phyloP scores from a whole-genome alignment of 176 grass and related monocot species.

The Calamus simplicifolius region DNA sequence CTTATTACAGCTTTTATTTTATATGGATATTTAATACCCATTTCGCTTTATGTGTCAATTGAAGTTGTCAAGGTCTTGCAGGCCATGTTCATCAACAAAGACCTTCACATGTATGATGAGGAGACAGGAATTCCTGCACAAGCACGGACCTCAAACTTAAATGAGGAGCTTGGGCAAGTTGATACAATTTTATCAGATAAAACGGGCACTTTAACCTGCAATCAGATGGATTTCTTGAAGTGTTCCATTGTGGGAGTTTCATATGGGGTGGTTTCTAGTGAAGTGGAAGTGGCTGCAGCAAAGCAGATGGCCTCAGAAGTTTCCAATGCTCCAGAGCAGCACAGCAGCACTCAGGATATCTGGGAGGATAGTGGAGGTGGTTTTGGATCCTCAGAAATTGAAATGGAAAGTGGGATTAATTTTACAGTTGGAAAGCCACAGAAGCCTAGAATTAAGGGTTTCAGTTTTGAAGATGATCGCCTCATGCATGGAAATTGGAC shows the following conservation, averaged over 20 bases:
- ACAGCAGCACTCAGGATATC: constrained; percentile 32
- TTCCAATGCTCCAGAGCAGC: constrained; percentile 27
- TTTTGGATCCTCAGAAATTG: constrained; percentile 37
- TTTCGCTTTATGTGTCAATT: constrained; percentile 93
- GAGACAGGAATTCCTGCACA: constrained; percentile 77
- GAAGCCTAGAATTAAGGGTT: constrained; percentile 74
- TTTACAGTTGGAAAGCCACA: constrained; percentile 37
- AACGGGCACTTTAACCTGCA: constrained; percentile 95
- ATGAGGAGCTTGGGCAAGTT: constrained; percentile 98
- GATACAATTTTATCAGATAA: constrained; percentile 92
- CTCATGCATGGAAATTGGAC: constrained; percentile 89
- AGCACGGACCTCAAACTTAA: constrained; percentile 94
- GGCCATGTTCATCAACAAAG: constrained; percentile 90
- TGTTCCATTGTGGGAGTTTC: constrained; percentile 89
- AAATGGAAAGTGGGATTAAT: constrained; percentile 48
- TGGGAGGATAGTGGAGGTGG: constrained; percentile 49
- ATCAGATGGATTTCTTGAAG: constrained; percentile 99
- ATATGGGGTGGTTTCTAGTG: constrained; percentile 77
- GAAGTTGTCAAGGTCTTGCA: constrained; percentile 94
- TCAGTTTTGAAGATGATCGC: constrained; percentile 82
- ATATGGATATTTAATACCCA: constrained; percentile 96
- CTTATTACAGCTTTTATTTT: constrained; percentile 95
- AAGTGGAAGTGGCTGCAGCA: constrained; percentile 86
- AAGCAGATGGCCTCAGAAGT: constrained; percentile 78
- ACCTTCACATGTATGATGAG: constrained; percentile 98